Evolutionary conservation across 2,329 filamentous ascomycete genomes (phyloP).

Genomic region (Aspergillus neoniger): DNA sequence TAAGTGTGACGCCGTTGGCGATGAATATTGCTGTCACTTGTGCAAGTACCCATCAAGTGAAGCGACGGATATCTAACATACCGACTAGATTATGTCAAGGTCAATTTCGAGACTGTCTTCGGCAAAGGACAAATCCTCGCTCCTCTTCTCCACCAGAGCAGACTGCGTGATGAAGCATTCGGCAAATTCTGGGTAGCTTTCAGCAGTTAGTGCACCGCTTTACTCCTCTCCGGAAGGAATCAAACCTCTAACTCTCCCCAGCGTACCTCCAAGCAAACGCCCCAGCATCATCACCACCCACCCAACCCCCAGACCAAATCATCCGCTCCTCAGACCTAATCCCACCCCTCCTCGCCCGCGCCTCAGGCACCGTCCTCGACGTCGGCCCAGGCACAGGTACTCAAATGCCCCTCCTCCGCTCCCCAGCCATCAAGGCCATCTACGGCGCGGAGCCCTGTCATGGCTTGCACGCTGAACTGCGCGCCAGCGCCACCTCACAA

Average conservation of each 20-base stretch:
- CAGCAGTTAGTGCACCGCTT: constrained; percentile 31
- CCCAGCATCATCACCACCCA: background rate
- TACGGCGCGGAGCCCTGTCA: constrained; percentile 58
- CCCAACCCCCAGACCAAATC: constrained; percentile 20
- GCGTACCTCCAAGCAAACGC: constrained; percentile 18
- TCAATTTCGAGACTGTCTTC: constrained; percentile 37
- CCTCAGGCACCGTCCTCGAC: constrained; percentile 50
- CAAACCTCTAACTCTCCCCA: constrained; percentile 1
- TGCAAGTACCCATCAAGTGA: background rate
- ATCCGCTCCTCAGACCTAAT: constrained; percentile 41
- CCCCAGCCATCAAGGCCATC: constrained; percentile 47
- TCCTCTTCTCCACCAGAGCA: constrained; percentile 31
- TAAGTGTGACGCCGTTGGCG: constrained; percentile 16
- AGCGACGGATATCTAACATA: constrained; percentile 15
- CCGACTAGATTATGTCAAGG: constrained; percentile 33
- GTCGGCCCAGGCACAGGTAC: constrained; percentile 57
- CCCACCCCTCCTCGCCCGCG: constrained; percentile 43
- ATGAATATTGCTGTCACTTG: background rate
- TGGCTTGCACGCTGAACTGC: constrained; percentile 50
- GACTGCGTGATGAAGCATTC: constrained; percentile 44
- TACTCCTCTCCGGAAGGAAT: background rate
- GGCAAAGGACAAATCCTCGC: constrained; percentile 37
- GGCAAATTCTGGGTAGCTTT: constrained; percentile 45
- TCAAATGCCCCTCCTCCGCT: constrained; percentile 50
- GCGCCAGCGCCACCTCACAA: constrained; percentile 40